Percentiles rank a stretch among this genome's conserved stretches.
These are phyloP conservation scores for Candida ipomoeae DNA, from an alignment of 805 yeast species.

Conservation along the genomic window DNA sequence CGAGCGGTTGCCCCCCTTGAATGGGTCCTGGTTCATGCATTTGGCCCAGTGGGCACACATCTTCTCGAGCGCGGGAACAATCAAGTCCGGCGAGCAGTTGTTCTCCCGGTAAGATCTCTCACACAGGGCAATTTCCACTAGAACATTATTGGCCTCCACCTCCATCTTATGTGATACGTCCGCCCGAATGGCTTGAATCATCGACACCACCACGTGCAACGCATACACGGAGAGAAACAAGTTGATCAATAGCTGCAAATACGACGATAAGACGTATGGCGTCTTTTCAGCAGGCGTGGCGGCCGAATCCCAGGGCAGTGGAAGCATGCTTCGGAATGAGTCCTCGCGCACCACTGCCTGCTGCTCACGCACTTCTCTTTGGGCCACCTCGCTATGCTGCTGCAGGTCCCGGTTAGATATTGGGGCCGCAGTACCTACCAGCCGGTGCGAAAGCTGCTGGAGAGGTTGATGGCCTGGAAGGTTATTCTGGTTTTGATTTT, in stretches of 20 bases:
- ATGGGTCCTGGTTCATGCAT: slow-evolving; percentile 61
- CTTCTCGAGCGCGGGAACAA: slow-evolving; percentile 55
- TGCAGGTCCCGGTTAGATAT: background rate
- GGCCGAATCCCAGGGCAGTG: slow-evolving; percentile 55
- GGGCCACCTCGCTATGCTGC: background rate
- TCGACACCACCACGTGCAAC: slow-evolving; percentile 38
- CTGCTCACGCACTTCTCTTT: background rate
- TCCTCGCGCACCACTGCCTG: background rate
- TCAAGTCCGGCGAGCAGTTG: slow-evolving; percentile 50
- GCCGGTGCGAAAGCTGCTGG: background rate
- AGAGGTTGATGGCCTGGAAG: background rate
- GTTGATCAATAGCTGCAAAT: slow-evolving; percentile 55
- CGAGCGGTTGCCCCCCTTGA: slow-evolving; percentile 45
- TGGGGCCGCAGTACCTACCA: background rate
- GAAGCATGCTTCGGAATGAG: slow-evolving; percentile 27
- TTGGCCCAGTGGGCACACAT: slow-evolving; percentile 59
- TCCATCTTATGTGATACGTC: slow-evolving; percentile 54
- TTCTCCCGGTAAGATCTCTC: slow-evolving; percentile 49
- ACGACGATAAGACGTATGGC: slow-evolving; percentile 58
- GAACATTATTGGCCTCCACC: slow-evolving; percentile 42
- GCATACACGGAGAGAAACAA: slow-evolving; percentile 43
- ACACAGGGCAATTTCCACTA: slow-evolving; percentile 54
- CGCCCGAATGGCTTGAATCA: slow-evolving; percentile 45
- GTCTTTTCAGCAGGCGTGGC: slow-evolving; percentile 49
- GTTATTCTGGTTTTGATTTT: slow-evolving; percentile 38